Percentiles rank a stretch among this genome's conserved stretches.
Conservation (phyloP, 371 early-diverging fungal species). For the Capniomyces stellatus region DNA sequence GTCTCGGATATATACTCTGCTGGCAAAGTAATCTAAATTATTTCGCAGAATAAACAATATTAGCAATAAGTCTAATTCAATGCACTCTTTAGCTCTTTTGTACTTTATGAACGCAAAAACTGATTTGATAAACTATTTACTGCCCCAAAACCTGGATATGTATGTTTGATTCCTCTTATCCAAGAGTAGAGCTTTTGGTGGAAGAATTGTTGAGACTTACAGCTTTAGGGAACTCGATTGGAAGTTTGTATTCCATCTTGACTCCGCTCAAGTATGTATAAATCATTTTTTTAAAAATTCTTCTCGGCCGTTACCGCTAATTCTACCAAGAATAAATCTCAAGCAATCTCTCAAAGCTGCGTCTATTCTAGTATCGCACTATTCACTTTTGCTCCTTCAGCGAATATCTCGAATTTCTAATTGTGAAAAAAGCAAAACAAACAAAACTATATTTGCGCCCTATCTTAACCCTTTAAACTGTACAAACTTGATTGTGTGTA, state of each 20-base stretch:
- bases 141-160: too few relatives aligned
- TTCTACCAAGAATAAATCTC: too few relatives aligned
- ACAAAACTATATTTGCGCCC: too few relatives aligned
- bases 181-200: not conserved
- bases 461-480: too few relatives aligned
- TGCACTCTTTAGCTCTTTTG: not conserved
- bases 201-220: not conserved
- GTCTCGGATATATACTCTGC: not conserved
- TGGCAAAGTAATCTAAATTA: not conserved
- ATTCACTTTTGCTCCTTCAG: too few relatives aligned
- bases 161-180: not conserved
- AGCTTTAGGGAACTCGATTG: conserved; percentile 1
- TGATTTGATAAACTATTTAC: not conserved
- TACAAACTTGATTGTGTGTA: too few relatives aligned
- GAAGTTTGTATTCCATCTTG: not conserved
- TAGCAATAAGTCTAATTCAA: not conserved
- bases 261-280: not conserved
- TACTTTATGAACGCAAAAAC: not conserved
- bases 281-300: conserved; percentile 1
- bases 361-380: too few relatives aligned
- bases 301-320: too few relatives aligned
- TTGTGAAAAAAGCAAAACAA: too few relatives aligned
- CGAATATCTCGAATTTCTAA: too few relatives aligned
- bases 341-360: too few relatives aligned
- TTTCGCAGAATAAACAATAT: not conserved